Evolutionary conservation across 2,329 filamentous ascomycete genomes (phyloP), one percentile per base, ranked within the genome.

Genomic region (Ophiobolus disseminans): DNA sequence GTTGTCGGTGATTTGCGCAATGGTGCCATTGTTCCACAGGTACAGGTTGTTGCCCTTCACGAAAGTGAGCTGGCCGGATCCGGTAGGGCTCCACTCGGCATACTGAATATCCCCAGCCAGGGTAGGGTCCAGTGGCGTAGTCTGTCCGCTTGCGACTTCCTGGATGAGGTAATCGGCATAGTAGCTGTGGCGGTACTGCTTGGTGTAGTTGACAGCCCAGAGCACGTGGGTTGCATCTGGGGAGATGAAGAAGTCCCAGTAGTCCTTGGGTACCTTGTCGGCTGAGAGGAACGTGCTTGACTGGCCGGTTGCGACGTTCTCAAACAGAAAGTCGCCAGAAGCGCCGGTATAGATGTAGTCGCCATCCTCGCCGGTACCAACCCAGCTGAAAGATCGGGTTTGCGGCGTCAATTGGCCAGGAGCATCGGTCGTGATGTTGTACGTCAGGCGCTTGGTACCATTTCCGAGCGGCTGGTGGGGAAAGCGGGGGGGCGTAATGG

Each of bases 101-200:
- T 86, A 88, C 63, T 88, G 86, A 38, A 89, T 84, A 59, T 88
- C 85, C 10, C 83, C 85, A 1, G 69, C 75, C 53, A 87, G 85
- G 47, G 84, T 81, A 0, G 78, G 73, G 0, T 85, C 80, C 0
- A 89, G 75, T 0, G 85, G 78, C 3, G 76, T 76, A 1, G 80
- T 74, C 45, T 80, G 68, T 19, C 83, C 83, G 0, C 78, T 81
- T n/a, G 75, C 76, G 9, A 87, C 79, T 54, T 88, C 82, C 37
- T 86, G 79, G 16, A 89, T 73, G 35, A 83, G 79, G 68, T 89
- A 89, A 65, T 88, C 80, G 25, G 86, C 82, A 64, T 85, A 86
- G 70, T 85, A 88, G 5, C 86, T 86, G 70, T 88, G 75, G 1
- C 86, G 82, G 62, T 89, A 88, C 65, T 86, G 81, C 69, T 87